phyloP scores from a whole-genome alignment of 2,329 filamentous ascomycete genomes.

The Diaporthe sp. region DNA sequence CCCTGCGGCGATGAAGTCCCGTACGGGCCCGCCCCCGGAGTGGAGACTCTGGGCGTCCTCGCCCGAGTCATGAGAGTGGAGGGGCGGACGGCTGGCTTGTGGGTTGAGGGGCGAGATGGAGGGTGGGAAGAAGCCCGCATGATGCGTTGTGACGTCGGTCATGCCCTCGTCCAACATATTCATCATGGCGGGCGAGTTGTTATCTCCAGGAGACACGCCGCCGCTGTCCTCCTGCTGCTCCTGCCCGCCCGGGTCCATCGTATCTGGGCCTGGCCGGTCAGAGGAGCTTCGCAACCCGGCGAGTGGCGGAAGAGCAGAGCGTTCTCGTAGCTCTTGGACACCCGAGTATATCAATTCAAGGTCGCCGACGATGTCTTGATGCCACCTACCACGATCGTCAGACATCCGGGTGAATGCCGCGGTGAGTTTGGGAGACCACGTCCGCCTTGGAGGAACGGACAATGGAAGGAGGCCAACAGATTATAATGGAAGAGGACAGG shows the following conservation, averaged over 20 bases:
- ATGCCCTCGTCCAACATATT: conserved; percentile 50
- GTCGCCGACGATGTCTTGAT: conserved; percentile 36
- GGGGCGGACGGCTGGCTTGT: conserved; percentile 28
- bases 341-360: conserved; percentile 42
- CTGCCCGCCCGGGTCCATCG: conserved; percentile 22
- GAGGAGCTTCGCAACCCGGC: conserved; percentile 39
- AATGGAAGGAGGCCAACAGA: neutral
- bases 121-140: neutral
- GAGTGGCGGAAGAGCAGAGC: conserved; percentile 40
- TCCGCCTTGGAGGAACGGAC: neutral
- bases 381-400: conserved; percentile 20
- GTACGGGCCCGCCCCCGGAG: conserved; percentile 13
- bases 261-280: conserved; percentile 27
- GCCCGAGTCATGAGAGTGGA: conserved; percentile 17
- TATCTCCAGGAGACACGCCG: conserved; percentile 36
- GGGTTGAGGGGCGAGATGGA: conserved; percentile 48
- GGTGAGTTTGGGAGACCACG: neutral
- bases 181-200: conserved; percentile 43
- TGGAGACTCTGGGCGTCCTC: conserved; percentile 24
- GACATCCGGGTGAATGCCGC: neutral
- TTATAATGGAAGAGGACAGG: neutral
- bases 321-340: conserved; percentile 41
- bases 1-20: conserved; percentile 55
- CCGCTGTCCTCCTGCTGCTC: conserved; percentile 37
- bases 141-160: conserved; percentile 53